A percentile compares a stretch with the other conserved stretches of the same genome.
Conservation (phyloP, 352 stramenopile genomes). For the Phytopythium cucurbitacearum region DNA sequence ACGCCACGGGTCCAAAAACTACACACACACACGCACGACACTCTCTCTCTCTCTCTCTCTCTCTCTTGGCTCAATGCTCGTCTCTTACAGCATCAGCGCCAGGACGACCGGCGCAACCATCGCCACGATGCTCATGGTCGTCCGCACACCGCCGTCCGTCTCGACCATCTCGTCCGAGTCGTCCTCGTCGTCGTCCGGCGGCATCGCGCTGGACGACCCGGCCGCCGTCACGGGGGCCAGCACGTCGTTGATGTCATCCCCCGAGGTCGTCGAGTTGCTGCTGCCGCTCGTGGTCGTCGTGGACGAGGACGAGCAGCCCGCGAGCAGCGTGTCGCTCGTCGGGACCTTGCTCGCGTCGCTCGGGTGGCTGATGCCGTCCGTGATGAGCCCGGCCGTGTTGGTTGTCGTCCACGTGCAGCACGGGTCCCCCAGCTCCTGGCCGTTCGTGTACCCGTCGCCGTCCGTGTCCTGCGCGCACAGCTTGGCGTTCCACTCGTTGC, state of each 20-base stretch:
- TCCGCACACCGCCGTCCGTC: conserved; percentile 8
- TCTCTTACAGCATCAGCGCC: conserved; percentile 14
- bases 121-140: conserved; percentile 7
- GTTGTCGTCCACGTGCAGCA: conserved; percentile 72
- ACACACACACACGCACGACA: neutral
- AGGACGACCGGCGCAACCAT: conserved; percentile 8
- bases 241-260: conserved; percentile 21
- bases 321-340: conserved; percentile 37
- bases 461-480: conserved; percentile 73
- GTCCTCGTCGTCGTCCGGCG: conserved; percentile 56
- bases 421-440: conserved; percentile 79
- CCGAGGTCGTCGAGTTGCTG: conserved; percentile 22
- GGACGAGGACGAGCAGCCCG: conserved; percentile 27
- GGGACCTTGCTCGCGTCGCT: conserved; percentile 51
- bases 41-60: conserved; percentile 5
- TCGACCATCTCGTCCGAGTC: conserved; percentile 46
- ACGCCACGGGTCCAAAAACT: neutral
- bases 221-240: conserved; percentile 30
- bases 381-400: conserved; percentile 41
- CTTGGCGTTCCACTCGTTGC: conserved; percentile 35
- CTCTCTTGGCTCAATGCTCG: conserved; percentile 2
- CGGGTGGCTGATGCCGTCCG: conserved; percentile 55
- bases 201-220: conserved; percentile 10
- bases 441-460: conserved; percentile 81
- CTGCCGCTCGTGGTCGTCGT: conserved; percentile 15